Evolutionary conservation across 352 stramenopile species (phyloP).

Genomic region (Peronospora belbahrii): DNA sequence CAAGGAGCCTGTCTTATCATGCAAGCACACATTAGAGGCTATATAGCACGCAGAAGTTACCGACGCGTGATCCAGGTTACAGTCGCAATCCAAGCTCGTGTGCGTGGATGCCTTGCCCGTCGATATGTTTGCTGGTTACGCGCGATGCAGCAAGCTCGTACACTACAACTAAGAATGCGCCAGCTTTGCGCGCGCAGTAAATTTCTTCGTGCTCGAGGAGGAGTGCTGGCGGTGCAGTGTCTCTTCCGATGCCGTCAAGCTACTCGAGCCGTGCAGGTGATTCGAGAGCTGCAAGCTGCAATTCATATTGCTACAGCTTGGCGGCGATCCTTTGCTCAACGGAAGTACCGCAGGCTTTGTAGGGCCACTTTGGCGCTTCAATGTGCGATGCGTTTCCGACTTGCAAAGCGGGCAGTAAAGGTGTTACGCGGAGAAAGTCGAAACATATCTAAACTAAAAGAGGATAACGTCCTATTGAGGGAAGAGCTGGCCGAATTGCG

Average conservation of each 20-base stretch:
- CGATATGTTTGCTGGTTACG: constrained; percentile 38
- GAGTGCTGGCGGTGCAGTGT: constrained; percentile 42
- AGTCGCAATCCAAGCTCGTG: constrained; percentile 37
- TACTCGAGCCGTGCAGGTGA: constrained; percentile 22
- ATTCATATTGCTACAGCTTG: constrained; percentile 32
- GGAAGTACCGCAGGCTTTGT: constrained; percentile 26
- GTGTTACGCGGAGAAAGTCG: constrained; percentile 54
- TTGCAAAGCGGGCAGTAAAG: constrained; percentile 34
- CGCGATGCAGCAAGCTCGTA: constrained; percentile 27
- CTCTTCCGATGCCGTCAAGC: constrained; percentile 39
- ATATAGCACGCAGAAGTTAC: constrained; percentile 34
- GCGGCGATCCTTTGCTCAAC: constrained; percentile 26
- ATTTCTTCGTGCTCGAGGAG: constrained; percentile 33
- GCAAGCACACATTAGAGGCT: constrained; percentile 49
- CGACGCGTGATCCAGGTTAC: constrained; percentile 24
- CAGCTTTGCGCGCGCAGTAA: constrained; percentile 28
- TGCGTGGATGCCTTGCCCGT: constrained; percentile 32
- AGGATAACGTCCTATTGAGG: constrained; percentile 71
- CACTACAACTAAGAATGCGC: constrained; percentile 43
- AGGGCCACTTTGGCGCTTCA: constrained; percentile 42
- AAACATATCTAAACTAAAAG: constrained; percentile 63
- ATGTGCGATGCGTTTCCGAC: constrained; percentile 35
- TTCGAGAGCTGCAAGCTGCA: constrained; percentile 42
- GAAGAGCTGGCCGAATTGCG: constrained; percentile 48
- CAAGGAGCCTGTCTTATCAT: constrained; percentile 32